These are phyloP conservation scores for Panaeolus cyanescens DNA, from an alignment of 768 basidiomycete species.

Conservation along the genomic window DNA sequence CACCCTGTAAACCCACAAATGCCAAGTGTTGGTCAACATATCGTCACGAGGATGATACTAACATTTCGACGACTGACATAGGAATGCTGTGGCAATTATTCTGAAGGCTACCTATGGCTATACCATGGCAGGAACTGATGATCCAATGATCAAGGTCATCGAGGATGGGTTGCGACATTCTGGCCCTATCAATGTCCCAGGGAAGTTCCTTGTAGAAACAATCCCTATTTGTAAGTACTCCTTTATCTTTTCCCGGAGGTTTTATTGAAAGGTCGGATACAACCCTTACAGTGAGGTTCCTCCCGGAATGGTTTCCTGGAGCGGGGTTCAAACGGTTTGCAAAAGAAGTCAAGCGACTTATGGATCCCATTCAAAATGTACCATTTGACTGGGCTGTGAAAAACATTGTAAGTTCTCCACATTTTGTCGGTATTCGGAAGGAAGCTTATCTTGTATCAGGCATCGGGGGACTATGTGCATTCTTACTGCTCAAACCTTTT, in stretches of 20 bases:
- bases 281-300: constrained; percentile 29
- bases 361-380: constrained; percentile 20
- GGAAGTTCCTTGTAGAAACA: constrained; percentile 40
- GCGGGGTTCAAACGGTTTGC: constrained; percentile 39
- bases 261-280: background rate
- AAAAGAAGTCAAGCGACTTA: constrained; percentile 11
- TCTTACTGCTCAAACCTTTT: constrained; percentile 36
- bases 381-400: constrained; percentile 34
- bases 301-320: constrained; percentile 46
- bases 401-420: constrained; percentile 25
- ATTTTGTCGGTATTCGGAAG: background rate
- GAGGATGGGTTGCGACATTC: constrained; percentile 30
- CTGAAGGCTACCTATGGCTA: constrained; percentile 43
- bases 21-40: no score
- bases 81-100: constrained; percentile 35
- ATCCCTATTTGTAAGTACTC: constrained; percentile 35
- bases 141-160: constrained; percentile 30
- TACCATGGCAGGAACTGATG: constrained; percentile 31
- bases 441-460: background rate
- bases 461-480: constrained; percentile 16
- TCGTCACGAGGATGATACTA: no score
- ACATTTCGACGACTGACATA: constrained; percentile 6
- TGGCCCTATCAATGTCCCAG: constrained; percentile 28
- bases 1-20: background rate
- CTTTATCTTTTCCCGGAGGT: no score